Conservation (phyloP, 306 rosid genomes). For the Sphenostylis stenocarpa region DNA sequence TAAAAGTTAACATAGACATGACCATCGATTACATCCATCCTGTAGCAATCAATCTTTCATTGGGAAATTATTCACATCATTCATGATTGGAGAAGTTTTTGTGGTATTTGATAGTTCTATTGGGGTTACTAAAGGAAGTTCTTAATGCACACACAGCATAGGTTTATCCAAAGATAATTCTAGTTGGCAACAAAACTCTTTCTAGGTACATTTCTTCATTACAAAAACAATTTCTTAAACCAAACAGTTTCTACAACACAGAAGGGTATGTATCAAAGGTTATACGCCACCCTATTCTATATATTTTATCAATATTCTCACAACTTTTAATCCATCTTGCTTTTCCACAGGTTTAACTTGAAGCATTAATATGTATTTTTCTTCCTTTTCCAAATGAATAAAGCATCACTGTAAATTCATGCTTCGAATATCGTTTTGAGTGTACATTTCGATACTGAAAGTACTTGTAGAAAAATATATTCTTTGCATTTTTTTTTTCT, state of each 20-base stretch:
- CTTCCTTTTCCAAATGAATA: not conserved
- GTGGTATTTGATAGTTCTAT: not conserved
- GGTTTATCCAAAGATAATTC: constrained; percentile 8
- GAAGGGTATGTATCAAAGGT: not conserved
- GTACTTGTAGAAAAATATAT: not conserved
- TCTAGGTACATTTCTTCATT: not conserved
- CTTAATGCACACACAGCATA: not conserved
- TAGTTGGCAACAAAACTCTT: not conserved
- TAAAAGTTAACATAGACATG: not conserved
- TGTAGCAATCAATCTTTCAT: not conserved
- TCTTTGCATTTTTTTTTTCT: not conserved
- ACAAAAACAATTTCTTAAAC: not conserved
- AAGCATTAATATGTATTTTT: not conserved
- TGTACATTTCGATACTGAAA: not conserved
- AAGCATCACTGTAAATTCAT: not conserved
- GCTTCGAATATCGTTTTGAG: not conserved
- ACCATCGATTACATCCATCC: not conserved
- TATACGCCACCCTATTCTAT: not conserved
- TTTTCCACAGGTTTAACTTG: not conserved
- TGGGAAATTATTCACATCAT: not conserved
- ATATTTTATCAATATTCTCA: not conserved
- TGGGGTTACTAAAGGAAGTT: not conserved
- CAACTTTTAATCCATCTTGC: not conserved
- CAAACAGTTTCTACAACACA: not conserved
- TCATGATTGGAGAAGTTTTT: not conserved